phyloP scores from a whole-genome alignment of 176 grass and related monocot genomes.

The Neostapfia colusana region DNA sequence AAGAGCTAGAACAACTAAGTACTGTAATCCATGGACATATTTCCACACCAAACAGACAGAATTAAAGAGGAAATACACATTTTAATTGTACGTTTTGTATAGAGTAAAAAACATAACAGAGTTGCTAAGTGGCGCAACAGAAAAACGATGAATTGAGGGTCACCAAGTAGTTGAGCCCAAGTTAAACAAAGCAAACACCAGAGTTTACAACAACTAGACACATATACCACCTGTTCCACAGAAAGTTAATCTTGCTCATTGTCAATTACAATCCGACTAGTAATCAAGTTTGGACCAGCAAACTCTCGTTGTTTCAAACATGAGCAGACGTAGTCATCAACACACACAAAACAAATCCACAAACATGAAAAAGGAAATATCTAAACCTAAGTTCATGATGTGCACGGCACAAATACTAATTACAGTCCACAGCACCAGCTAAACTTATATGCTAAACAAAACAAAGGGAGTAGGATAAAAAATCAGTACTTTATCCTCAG shows the following conservation, averaged over 20 bases:
- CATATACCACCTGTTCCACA: too few species aligned
- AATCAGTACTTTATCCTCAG: slow-evolving; percentile 66
- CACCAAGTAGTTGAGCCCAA: neutral
- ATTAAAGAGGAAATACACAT: neutral
- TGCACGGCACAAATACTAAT: neutral
- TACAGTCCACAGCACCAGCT: neutral
- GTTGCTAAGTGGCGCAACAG: neutral
- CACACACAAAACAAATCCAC: neutral
- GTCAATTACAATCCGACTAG: too few species aligned
- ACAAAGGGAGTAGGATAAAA: neutral
- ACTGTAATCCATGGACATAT: neutral
- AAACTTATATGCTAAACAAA: neutral
- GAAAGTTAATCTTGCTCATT: too few species aligned
- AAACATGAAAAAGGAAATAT: too few species aligned
- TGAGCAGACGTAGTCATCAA: too few species aligned
- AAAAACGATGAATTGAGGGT: neutral
- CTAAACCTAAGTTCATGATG: too few species aligned
- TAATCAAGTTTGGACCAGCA: too few species aligned
- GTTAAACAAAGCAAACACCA: neutral
- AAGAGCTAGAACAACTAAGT: neutral
- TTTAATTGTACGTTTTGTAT: neutral
- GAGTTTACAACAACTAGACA: neutral
- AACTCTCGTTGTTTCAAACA: too few species aligned
- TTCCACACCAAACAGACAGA: neutral
- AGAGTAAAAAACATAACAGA: neutral